Base-by-base conservation (phyloP, 2,329 filamentous ascomycete genomes). In the Sodiomyces alkalinus region DNA sequence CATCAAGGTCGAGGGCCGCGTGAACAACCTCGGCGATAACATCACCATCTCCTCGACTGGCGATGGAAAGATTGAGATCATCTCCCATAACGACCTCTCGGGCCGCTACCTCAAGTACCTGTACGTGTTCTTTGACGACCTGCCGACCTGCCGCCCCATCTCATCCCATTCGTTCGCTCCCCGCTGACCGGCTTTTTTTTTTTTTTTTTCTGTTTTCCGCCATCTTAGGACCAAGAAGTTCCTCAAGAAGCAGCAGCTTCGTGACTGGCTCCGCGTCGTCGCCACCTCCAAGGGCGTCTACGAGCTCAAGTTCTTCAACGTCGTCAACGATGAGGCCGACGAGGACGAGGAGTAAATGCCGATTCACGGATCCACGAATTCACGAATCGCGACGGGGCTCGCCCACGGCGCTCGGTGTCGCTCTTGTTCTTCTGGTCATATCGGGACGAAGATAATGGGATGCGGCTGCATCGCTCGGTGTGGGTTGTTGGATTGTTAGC, bases 221-320 rank as follows among this genome's bases (percentile, higher is more conserved):
- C 8, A 14, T 6, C 37, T 27, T 45, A 92, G 83, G 60, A 98
- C 90, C 62, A 98, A 98, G 83, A 98, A 98, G 76, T 98, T 93
- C 80, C 80, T 98, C 64, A 98, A 98, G 85, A 98, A 98, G 82
- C 83, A 94, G 74, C 87, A 96, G 76, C 82, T 98, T 59, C 83
- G 90, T 68, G 90, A 98, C 74, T 98, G 90, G 90, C 81, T 98
- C 56, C 86, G 90, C 53, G 87, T 98, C 50, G 90, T 98, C 55
- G 92, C 85, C 48, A 96, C 87, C 58, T 85, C 80, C 60, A 87
- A 87, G 70, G 87, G 90, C 57, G 86, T 94, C 44, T 98, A 98
- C 72, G 86, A 94, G 74, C 80, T 98, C 64, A 86, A 92, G 72
- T 98, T 98, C 86, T 98, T 92, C 85, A 98, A 98, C 74, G 86